Conservation (phyloP, 345 rosid genomes). For the Salix arbutifolia region DNA sequence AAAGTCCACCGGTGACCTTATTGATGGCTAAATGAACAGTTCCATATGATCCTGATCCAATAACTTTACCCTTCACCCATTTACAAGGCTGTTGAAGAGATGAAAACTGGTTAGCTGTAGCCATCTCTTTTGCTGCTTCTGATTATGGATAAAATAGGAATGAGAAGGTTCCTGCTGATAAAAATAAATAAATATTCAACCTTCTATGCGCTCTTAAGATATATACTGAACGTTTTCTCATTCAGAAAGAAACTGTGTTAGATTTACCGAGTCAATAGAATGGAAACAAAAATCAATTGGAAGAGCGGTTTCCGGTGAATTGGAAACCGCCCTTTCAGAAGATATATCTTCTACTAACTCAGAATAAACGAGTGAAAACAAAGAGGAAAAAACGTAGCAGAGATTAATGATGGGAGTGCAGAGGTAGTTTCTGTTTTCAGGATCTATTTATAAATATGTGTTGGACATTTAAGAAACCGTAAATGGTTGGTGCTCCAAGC, state of each 20-base stretch:
- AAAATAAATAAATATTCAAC: not conserved
- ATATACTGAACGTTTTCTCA: not conserved
- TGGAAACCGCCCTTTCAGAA: constrained; percentile 33
- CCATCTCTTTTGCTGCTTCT: constrained; percentile 13
- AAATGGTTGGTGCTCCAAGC: constrained; percentile 15
- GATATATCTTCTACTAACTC: not conserved
- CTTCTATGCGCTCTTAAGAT: constrained; percentile 1
- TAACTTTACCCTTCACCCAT: constrained; percentile 33
- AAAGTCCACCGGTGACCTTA: constrained; percentile 25
- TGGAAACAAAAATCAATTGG: not conserved
- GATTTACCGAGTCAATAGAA: not conserved
- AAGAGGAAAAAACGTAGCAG: too few relatives aligned
- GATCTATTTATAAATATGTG: not conserved
- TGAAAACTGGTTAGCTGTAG: not conserved
- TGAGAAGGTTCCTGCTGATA: not conserved
- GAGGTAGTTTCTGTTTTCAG: not conserved
- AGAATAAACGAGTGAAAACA: not conserved
- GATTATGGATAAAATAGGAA: not conserved
- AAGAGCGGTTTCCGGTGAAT: constrained; percentile 33
- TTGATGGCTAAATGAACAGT: constrained; percentile 35
- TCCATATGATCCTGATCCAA: constrained; percentile 36
- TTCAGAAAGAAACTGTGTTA: not conserved
- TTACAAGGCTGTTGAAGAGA: constrained; percentile 5
- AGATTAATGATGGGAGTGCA: not conserved
- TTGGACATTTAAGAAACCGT: not conserved